Conservation (phyloP, 2,329 filamentous ascomycete species). For the Trichoderma harzianum region DNA sequence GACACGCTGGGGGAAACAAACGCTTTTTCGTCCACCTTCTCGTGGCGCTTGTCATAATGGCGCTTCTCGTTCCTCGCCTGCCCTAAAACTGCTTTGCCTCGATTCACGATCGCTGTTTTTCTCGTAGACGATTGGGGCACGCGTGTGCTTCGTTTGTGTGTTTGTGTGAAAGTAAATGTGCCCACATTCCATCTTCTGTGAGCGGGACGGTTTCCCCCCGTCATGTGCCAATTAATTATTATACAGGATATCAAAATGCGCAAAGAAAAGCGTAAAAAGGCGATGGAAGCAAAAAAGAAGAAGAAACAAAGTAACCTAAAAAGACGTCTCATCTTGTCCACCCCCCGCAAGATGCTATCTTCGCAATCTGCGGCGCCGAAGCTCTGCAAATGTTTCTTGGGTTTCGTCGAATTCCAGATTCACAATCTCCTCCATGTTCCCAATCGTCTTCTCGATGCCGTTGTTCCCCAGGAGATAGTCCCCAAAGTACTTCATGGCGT, state of each 20-base stretch:
- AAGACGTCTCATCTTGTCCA: background rate
- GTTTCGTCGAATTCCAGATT: conserved; percentile 7
- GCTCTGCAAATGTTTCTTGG: conserved; percentile 26
- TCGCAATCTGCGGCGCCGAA: conserved; percentile 30
- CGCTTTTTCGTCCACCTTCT: background rate
- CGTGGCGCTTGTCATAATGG: background rate
- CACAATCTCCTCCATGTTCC: conserved; percentile 24
- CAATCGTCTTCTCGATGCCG: conserved; percentile 52
- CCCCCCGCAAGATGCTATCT: conserved; percentile 17
- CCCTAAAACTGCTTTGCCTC: background rate
- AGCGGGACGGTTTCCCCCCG: background rate
- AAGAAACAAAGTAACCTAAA: background rate
- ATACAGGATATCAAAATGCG: background rate
- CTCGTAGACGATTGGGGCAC: background rate
- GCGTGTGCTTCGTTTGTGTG: background rate
- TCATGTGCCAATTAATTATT: background rate
- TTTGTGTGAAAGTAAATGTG: background rate
- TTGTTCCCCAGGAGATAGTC: conserved; percentile 72
- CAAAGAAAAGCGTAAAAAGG: background rate
- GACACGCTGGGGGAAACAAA: background rate
- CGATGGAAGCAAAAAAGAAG: background rate
- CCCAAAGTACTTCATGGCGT: conserved; percentile 79
- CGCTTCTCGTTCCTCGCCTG: background rate
- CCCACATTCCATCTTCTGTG: background rate
- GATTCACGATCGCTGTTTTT: too few relatives aligned